These are phyloP conservation scores for Alternaria ethzedia DNA, from an alignment of 2,329 filamentous ascomycete species.

Conservation along the genomic window DNA sequence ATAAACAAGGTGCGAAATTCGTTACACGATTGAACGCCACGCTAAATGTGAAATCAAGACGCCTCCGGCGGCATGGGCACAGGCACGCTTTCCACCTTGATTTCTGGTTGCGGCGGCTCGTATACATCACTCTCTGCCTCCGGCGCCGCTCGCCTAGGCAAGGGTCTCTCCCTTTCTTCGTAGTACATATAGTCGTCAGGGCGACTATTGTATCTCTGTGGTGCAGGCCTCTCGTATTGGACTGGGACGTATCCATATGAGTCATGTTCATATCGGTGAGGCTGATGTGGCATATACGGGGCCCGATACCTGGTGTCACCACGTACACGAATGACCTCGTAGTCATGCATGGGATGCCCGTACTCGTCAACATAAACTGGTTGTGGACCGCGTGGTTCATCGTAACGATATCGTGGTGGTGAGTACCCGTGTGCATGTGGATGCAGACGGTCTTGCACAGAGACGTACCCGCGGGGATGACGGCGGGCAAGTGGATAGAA, in stretches of 20 bases:
- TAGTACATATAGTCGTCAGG: constrained; percentile 40
- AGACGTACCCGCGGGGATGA: constrained; percentile 40
- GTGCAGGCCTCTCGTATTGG: constrained; percentile 35
- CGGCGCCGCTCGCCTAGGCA: constrained; percentile 21
- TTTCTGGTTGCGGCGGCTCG: constrained; percentile 30
- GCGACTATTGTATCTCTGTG: constrained; percentile 33
- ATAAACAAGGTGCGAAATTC: background rate
- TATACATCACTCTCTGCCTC: constrained; percentile 34
- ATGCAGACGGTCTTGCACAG: constrained; percentile 40
- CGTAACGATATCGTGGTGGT: constrained; percentile 39
- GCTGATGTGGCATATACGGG: constrained; percentile 18
- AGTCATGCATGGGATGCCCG: constrained; percentile 36
- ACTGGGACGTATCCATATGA: constrained; percentile 39
- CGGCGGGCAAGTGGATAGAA: constrained; percentile 29
- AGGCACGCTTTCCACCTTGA: constrained; percentile 34
- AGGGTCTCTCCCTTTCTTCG: constrained; percentile 37
- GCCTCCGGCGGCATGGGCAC: constrained; percentile 20
- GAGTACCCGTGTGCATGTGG: constrained; percentile 31
- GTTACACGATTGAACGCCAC: background rate
- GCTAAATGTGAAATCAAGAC: background rate
- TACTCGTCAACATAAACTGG: constrained; percentile 44
- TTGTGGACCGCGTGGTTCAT: constrained; percentile 34
- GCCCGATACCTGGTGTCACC: constrained; percentile 25
- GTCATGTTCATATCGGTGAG: constrained; percentile 37
- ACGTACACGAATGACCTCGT: constrained; percentile 42